These are phyloP conservation scores for Linanthus parryae DNA, from an alignment of 148 eudicot species.

Conservation along the genomic window DNA sequence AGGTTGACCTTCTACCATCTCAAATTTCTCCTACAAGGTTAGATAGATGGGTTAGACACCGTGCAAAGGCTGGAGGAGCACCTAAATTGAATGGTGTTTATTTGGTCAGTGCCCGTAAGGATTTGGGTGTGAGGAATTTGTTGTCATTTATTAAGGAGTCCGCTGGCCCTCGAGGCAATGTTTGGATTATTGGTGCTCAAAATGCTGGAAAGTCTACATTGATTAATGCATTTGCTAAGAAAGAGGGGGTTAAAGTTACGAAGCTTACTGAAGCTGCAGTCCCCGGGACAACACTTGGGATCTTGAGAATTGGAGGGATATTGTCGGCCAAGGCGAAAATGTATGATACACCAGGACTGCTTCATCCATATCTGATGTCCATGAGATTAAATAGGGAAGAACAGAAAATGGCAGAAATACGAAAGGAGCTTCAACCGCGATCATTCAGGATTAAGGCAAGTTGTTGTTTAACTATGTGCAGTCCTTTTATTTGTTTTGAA, in stretches of 20 bases:
- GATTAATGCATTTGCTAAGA: constrained; percentile 80
- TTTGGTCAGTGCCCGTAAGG: constrained; percentile 79
- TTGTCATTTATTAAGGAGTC: constrained; percentile 58
- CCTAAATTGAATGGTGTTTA: constrained; percentile 84
- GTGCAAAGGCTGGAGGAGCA: constrained; percentile 83
- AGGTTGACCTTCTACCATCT: constrained; percentile 88
- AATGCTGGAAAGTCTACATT: constrained; percentile 95
- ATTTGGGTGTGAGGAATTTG: constrained; percentile 87
- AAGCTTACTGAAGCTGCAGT: constrained; percentile 93
- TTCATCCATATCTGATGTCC: constrained; percentile 84
- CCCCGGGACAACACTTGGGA: constrained; percentile 97
- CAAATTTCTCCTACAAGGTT: constrained; percentile 87
- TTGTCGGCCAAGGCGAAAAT: constrained; percentile 89
- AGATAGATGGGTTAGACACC: constrained; percentile 91
- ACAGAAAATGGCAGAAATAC: constrained; percentile 89
- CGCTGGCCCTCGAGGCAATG: constrained; percentile 96
- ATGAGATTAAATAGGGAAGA: constrained; percentile 82
- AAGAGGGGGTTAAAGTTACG: constrained; percentile 71
- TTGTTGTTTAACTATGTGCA: no score
- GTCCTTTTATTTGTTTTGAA: no score
- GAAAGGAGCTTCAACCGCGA: constrained; percentile 83
- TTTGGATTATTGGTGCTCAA: constrained; percentile 97
- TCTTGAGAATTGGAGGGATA: constrained; percentile 83
- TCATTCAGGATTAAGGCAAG: constrained; percentile 84
- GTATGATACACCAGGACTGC: constrained; percentile 93